phyloP scores from a whole-genome alignment of 768 basidiomycete species.

The Leucosporidium creatinivorum region DNA sequence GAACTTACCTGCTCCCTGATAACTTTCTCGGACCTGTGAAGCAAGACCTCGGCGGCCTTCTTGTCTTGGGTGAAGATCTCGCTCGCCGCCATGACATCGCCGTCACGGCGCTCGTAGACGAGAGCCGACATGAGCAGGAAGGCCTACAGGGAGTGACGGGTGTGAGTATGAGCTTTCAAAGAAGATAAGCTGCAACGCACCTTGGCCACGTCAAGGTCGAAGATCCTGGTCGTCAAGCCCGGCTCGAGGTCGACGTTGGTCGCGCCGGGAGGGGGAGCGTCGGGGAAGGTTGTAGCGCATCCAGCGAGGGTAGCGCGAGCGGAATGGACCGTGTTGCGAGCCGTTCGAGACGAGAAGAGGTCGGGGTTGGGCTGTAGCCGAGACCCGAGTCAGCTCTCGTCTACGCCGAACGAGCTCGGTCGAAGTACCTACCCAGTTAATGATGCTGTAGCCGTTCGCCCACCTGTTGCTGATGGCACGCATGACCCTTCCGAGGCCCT shows the following conservation, averaged over 20 bases:
- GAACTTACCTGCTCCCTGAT: slow-evolving; percentile 10
- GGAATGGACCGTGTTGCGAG: background rate
- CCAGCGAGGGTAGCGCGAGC: slow-evolving; percentile 4
- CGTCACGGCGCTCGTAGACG: slow-evolving; percentile 20
- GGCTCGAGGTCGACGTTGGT: slow-evolving; percentile 2
- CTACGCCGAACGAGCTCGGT: background rate
- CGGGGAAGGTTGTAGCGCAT: background rate
- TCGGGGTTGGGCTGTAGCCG: background rate
- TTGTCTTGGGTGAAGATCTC: background rate
- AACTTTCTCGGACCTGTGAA: slow-evolving; percentile 1
- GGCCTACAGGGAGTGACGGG: background rate
- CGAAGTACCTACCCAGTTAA: slow-evolving; percentile 15
- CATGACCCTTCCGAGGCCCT: too few relatives aligned
- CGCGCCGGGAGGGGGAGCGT: slow-evolving; percentile 3
- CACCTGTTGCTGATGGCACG: background rate
- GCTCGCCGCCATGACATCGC: background rate
- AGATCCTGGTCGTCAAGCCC: slow-evolving; percentile 3
- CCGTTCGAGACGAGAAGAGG: slow-evolving; percentile 1
- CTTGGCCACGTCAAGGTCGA: too few relatives aligned
- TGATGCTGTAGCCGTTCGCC: slow-evolving; percentile 6
- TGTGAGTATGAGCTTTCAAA: background rate
- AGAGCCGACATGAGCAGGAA: slow-evolving; percentile 22
- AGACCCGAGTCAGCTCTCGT: too few relatives aligned
- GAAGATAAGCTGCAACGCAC: background rate
- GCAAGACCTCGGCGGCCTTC: background rate